phyloP scores from a whole-genome alignment of 2,329 filamentous ascomycete species.

The Ceratocystis lukuohia region DNA sequence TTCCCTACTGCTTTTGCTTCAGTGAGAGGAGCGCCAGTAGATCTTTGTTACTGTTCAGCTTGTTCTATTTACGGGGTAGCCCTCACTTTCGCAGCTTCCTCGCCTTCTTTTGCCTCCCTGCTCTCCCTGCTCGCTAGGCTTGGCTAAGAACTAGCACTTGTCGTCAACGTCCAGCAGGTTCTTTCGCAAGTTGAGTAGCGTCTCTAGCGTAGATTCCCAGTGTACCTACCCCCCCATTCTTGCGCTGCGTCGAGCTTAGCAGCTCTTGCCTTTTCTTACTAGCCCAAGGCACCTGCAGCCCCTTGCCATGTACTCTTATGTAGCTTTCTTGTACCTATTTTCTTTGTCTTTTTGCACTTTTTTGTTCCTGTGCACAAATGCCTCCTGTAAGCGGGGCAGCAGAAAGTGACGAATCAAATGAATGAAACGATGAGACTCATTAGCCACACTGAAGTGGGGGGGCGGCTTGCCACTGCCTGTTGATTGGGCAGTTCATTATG shows the following conservation, averaged over 20 bases:
- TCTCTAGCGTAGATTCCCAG: too few relatives aligned
- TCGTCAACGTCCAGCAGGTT: background rate
- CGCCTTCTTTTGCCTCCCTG: background rate
- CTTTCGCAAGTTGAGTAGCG: too few relatives aligned
- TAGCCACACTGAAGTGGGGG: slow-evolving; percentile 11
- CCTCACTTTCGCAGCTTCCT: background rate
- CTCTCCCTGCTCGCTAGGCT: background rate
- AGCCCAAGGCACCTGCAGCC: background rate
- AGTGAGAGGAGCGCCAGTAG: background rate
- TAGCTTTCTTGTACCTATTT: background rate
- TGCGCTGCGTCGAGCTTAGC: background rate
- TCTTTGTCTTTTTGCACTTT: background rate
- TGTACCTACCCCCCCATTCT: too few relatives aligned
- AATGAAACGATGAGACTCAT: slow-evolving; percentile 7
- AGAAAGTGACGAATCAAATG: slow-evolving; percentile 6
- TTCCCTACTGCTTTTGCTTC: background rate
- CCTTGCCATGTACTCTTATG: background rate
- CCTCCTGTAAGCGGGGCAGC: slow-evolving; percentile 1
- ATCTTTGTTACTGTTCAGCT: slow-evolving; percentile 1
- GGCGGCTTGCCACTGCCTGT: slow-evolving; percentile 16
- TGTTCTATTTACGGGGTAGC: background rate
- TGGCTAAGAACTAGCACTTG: background rate
- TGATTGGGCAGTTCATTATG: slow-evolving; percentile 14
- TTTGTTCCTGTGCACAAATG: background rate
- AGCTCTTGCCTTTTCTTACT: background rate